Evolutionary conservation across 345 rosid genomes (phyloP), one percentile per base, ranked within the genome.

Genomic region (Sapria himalayana): DNA sequence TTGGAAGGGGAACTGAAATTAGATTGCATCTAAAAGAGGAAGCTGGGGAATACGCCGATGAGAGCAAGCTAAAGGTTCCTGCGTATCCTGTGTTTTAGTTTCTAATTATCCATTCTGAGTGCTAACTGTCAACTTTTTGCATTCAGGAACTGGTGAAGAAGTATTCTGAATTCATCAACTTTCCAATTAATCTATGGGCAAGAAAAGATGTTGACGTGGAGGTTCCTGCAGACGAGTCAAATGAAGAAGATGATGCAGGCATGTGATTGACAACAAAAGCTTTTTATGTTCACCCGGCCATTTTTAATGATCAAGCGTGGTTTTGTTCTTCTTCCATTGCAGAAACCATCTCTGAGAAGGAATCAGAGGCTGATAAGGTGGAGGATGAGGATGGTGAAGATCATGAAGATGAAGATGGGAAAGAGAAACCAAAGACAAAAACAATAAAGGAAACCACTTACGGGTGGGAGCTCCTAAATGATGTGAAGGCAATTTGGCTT

Each of bases 1-100:
- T 89, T 22, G 95, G 93, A 42, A 93, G 95, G 43, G 98, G 98
- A 54, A 89, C 98, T 43, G 98, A 89, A 69, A 79, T 89, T 52
- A 79, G 75, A 63, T 46, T 89, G 50, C 95, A 89, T 56, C 86
- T 89, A 34, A 71, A 91, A 44, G 81, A 89, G n/a, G 95, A 89
- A 67, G 98, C 98, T 48, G 78, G 80, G 34, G 95, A 89, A 53
- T 89, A 89, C 69, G 56, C 71, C 55, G 98, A 89, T 50, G 95
- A 89, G 58, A 64, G 65, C 61, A 89, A 89, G 65, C 64, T 89
- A 48, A 82, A 79, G 72, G 98, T 89, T n/a, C n/a, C n/a, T n/a
- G 45, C 39, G 54, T 59, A 27, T 29, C 37, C 19, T 12, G n/a
- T n/a, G n/a, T 12, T 20, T 4, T 35, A 5, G 25, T 51, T 13